These are phyloP conservation scores for Paraphoma chrysanthemicola DNA, from an alignment of 2,329 filamentous ascomycete genomes.

Conservation along the genomic window DNA sequence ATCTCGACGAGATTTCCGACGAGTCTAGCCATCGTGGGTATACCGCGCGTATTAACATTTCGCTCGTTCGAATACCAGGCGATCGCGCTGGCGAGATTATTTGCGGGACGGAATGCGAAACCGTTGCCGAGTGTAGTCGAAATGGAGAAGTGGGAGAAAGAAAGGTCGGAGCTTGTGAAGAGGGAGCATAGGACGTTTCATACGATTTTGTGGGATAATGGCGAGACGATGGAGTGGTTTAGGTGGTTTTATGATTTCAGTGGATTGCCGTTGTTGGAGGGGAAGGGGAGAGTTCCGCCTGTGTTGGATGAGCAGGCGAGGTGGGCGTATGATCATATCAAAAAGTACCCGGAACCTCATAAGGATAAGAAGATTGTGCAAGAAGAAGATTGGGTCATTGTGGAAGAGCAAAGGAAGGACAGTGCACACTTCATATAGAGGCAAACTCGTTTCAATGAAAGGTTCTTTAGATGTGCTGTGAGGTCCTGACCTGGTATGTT, in stretches of 20 bases:
- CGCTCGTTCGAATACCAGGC: conserved; percentile 65
- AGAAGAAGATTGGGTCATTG: not conserved
- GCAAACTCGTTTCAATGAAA: not conserved
- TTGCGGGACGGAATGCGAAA: conserved; percentile 50
- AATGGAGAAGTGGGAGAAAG: conserved; percentile 57
- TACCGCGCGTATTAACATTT: conserved; percentile 61
- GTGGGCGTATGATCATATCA: conserved; percentile 46
- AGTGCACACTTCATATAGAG: conserved; percentile 1
- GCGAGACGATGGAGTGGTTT: conserved; percentile 60
- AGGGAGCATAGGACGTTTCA: conserved; percentile 57
- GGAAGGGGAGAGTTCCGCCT: conserved; percentile 40
- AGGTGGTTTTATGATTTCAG: conserved; percentile 56
- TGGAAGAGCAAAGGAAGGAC: not conserved
- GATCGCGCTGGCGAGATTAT: conserved; percentile 60
- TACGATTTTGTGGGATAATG: conserved; percentile 60
- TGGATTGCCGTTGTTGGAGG: conserved; percentile 57
- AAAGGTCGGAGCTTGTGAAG: conserved; percentile 42
- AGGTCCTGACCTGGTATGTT: not conserved
- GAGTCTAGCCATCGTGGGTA: conserved; percentile 57
- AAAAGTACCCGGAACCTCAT: conserved; percentile 25
- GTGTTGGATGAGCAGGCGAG: conserved; percentile 20
- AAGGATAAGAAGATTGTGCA: conserved; percentile 1
- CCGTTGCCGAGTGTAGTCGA: conserved; percentile 23
- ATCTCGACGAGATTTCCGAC: conserved; percentile 52
- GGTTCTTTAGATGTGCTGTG: not conserved